A percentile compares a stretch with the other conserved stretches of the same genome.
Evolutionary conservation across 1,139 yeast genomes (phyloP).

Genomic region (Blastobotrys illinoisensis): DNA sequence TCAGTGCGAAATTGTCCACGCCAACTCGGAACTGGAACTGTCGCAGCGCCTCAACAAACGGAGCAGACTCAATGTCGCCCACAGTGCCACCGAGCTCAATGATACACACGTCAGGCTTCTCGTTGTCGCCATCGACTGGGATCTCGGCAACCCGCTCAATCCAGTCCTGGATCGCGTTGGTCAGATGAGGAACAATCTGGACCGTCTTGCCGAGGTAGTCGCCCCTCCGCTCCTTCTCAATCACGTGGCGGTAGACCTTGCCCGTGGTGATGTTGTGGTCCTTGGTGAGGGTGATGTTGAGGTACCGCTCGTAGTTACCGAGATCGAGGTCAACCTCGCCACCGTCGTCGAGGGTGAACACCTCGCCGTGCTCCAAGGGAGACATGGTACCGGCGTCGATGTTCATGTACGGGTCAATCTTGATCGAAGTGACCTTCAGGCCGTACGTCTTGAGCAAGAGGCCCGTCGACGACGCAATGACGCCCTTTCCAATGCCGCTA

Average conservation of each 20-base stretch:
- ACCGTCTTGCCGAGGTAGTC: slow-evolving; percentile 99
- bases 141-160: slow-evolving; percentile 85
- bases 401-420: slow-evolving; percentile 98
- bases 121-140: slow-evolving; percentile 89
- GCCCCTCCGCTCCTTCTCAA: slow-evolving; percentile 92
- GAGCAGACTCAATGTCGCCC: slow-evolving; percentile 98
- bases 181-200: slow-evolving; percentile 96
- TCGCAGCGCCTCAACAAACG: slow-evolving; percentile 96
- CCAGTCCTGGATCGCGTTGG: slow-evolving; percentile 98
- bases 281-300: slow-evolving; percentile 84
- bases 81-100: slow-evolving; percentile 98
- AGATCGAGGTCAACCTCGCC: slow-evolving; percentile 97
- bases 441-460: slow-evolving; percentile 90
- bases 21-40: slow-evolving; percentile 98
- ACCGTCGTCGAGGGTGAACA: slow-evolving; percentile 95
- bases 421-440: slow-evolving; percentile 90
- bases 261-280: slow-evolving; percentile 98
- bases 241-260: slow-evolving; percentile 89
- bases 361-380: slow-evolving; percentile 98
- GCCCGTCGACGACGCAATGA: slow-evolving; percentile 94
- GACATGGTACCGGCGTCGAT: slow-evolving; percentile 99
- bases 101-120: slow-evolving; percentile 87
- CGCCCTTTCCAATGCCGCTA: slow-evolving; percentile 99
- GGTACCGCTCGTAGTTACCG: slow-evolving; percentile 96
- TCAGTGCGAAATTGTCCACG: slow-evolving; percentile 83